Conservation (phyloP, 441 rosid species). For the Sinapis alba region DNA sequence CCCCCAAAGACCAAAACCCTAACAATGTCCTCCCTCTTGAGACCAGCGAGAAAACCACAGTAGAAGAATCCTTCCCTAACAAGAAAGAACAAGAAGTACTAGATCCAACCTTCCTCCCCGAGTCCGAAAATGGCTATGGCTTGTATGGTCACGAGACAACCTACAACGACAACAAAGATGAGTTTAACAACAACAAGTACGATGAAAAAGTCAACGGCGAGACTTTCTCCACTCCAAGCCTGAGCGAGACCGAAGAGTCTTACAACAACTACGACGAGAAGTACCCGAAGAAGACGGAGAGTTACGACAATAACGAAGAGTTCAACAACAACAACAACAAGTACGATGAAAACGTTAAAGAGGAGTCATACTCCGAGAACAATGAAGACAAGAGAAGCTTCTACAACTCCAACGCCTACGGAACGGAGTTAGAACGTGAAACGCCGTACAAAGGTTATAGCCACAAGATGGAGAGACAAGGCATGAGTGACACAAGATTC, state of each 20-base stretch:
- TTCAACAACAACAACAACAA: slow-evolving; percentile 33
- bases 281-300: slow-evolving; percentile 32
- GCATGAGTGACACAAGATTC: slow-evolving; percentile 49
- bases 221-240: slow-evolving; percentile 37
- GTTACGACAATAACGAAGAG: slow-evolving; percentile 26
- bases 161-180: slow-evolving; percentile 33
- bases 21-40: slow-evolving; percentile 29
- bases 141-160: slow-evolving; percentile 44
- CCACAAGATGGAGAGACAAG: slow-evolving; percentile 42
- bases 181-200: slow-evolving; percentile 34
- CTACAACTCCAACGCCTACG: slow-evolving; percentile 41
- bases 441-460: slow-evolving; percentile 37
- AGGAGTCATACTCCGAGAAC: slow-evolving; percentile 25
- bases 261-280: slow-evolving; percentile 30
- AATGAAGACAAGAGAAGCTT: slow-evolving; percentile 22
- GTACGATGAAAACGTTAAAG: slow-evolving; percentile 15
- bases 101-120: slow-evolving; percentile 37
- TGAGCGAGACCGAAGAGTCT: slow-evolving; percentile 36
- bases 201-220: slow-evolving; percentile 27
- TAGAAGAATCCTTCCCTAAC: slow-evolving; percentile 23
- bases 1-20: slow-evolving; percentile 31
- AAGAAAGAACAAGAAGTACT: slow-evolving; percentile 34
- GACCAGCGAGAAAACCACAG: slow-evolving; percentile 33
- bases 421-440: slow-evolving; percentile 37
- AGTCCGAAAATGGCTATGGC: slow-evolving; percentile 39